These are phyloP conservation scores for Pontederia crassipes DNA, from an alignment of 176 grass and related monocot species.

Conservation along the genomic window DNA sequence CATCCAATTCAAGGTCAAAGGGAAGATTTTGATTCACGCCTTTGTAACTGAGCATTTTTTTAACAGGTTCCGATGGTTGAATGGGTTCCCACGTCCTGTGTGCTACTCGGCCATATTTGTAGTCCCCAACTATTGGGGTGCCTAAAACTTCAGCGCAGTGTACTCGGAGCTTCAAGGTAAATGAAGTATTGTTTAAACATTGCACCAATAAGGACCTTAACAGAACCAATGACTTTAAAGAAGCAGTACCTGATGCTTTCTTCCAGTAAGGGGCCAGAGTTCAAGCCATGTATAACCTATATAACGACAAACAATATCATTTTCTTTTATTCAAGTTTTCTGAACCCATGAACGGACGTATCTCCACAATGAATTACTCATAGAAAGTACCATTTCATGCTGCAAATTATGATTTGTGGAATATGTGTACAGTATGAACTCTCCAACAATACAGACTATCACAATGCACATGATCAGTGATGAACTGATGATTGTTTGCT, in stretches of 20 bases:
- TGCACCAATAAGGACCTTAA: background rate
- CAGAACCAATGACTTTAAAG: background rate
- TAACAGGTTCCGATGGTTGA: constrained; percentile 20
- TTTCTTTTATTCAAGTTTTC: too few relatives aligned
- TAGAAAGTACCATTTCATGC: too few relatives aligned
- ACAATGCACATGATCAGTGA: too few relatives aligned
- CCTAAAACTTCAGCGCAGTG: constrained; percentile 72
- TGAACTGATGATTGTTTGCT: too few relatives aligned
- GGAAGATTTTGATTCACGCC: constrained; percentile 47
- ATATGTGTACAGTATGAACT: background rate
- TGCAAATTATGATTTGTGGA: too few relatives aligned
- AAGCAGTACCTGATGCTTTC: constrained; percentile 81
- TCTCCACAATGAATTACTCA: too few relatives aligned
- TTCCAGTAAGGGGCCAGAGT: constrained; percentile 71
- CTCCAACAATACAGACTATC: too few relatives aligned
- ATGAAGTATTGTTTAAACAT: background rate
- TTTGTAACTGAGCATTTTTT: constrained; percentile 13
- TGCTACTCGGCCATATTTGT: constrained; percentile 57
- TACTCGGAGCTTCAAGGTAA: constrained; percentile 49
- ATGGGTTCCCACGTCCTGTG: constrained; percentile 54
- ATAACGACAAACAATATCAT: constrained; percentile 1
- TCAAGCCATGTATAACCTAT: constrained; percentile 78
- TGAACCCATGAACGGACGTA: too few relatives aligned
- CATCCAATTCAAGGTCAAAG: constrained; percentile 54
- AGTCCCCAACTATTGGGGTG: constrained; percentile 72